Conservation (phyloP, 768 basidiomycete genomes). For the Termitomyces bulborhizus region DNA sequence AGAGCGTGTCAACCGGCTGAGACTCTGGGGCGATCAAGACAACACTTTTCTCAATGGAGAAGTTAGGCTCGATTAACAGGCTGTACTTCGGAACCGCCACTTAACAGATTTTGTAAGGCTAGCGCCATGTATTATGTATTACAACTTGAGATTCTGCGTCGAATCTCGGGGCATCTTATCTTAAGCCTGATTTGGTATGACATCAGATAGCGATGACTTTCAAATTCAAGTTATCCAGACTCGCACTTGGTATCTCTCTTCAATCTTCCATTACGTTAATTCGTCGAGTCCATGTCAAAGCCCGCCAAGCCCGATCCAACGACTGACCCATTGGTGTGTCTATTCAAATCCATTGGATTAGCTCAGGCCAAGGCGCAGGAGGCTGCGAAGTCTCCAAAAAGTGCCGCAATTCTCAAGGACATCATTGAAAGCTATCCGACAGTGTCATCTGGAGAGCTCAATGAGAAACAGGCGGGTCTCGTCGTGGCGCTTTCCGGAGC, state of each 20-base stretch:
- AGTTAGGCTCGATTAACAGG: too few species aligned
- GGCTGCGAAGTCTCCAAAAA: constrained; percentile 75
- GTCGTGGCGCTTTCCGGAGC: constrained; percentile 61
- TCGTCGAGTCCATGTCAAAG: constrained; percentile 20
- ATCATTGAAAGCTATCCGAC: constrained; percentile 57
- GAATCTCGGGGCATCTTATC: constrained; percentile 11
- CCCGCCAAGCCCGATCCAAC: constrained; percentile 19
- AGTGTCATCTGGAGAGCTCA: constrained; percentile 38
- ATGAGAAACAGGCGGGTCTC: constrained; percentile 74
- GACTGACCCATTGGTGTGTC: constrained; percentile 27
- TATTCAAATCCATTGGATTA: constrained; percentile 78
- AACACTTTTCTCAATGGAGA: background rate
- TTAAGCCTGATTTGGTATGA: constrained; percentile 6
- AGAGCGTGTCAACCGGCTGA: constrained; percentile 2
- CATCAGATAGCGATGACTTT: constrained; percentile 3
- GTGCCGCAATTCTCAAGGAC: constrained; percentile 59
- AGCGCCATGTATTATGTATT: background rate
- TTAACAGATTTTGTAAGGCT: background rate
- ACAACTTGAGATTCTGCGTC: background rate
- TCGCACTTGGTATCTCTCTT: background rate
- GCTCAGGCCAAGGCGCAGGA: constrained; percentile 74
- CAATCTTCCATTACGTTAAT: background rate
- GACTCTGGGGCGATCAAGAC: background rate
- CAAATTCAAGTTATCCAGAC: background rate
- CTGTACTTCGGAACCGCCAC: background rate